Base-by-base conservation (phyloP, 345 rosid genomes). In the Citrus inodora region DNA sequence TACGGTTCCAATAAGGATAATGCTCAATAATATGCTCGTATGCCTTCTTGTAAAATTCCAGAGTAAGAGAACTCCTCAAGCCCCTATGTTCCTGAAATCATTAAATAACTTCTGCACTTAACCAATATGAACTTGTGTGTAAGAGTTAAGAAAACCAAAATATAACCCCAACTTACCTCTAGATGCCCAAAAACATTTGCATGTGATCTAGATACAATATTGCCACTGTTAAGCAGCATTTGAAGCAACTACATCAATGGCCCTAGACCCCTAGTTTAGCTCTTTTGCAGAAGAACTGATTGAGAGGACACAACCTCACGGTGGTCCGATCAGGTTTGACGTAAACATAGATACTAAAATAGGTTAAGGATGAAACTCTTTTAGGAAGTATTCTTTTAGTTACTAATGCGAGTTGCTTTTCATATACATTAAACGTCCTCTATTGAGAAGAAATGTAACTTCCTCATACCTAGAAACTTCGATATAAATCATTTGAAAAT, bases 41-140 rank as follows among this genome's bases (percentile, higher is more conserved):
- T 68, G 99, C 98, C 80, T 84, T 87, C 85, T 83, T 86, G 82
- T 95, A 95, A 85, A 82, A 91, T 78, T 95, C 98, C 85, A 95
- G 84, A 60, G 99, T 91, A 67, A 95, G 87, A 73, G 96, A 93
- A 85, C 99, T 95, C 92, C 99, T 88, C 83, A 93, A 76, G 65
- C 98, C 90, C 82, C 6, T 69, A 77, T 95, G 93, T 7, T 93
- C 89, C 99, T 95, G 92, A 79, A 80, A 82, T 78, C 46, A 80
- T 58, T 58, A 71, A 72, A 75, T 73, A 75, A 78, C 33, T 68
- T 19, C 14, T 76, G n/a, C 24, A 33, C 22, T 74, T 78, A 63
- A 30, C 19, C 33, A 75, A 77, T 64, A 38, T n/a, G 67, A 30
- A 35, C 56, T 66, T 13, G 60, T 9, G 46, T 70, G 28, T 38